A percentile compares a stretch with the other conserved stretches of the same genome.
These are phyloP conservation scores for Ensete ventricosum DNA, from an alignment of 176 grass and related monocot species.

Conservation along the genomic window DNA sequence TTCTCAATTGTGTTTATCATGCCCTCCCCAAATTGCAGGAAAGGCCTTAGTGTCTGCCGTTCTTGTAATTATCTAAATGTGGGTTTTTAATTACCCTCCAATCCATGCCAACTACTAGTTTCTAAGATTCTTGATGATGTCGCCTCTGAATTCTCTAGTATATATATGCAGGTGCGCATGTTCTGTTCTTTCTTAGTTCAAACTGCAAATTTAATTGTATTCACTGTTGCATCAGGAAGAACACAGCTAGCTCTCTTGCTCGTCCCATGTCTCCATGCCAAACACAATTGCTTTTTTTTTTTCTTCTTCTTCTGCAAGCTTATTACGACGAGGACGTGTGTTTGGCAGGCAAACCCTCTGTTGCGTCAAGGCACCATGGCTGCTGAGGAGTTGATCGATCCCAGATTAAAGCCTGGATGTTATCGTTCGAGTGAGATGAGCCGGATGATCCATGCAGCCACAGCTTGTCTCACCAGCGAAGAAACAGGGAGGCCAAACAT, in stretches of 20 bases:
- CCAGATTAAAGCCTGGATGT: constrained; percentile 24
- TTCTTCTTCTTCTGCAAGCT: too few relatives aligned
- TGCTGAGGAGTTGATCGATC: constrained; percentile 32
- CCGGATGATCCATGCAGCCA: constrained; percentile 27
- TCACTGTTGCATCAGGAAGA: too few relatives aligned
- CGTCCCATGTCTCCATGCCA: too few relatives aligned
- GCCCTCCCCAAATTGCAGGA: neutral
- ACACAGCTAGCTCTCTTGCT: too few relatives aligned
- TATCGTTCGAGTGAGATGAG: constrained; percentile 24
- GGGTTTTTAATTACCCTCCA: neutral
- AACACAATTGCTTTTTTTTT: too few relatives aligned
- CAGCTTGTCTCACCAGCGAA: constrained; percentile 29
- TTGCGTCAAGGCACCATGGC: constrained; percentile 30
- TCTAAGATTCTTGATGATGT: neutral
- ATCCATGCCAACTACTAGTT: neutral
- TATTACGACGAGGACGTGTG: neutral
- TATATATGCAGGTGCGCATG: too few relatives aligned
- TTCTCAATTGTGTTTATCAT: neutral
- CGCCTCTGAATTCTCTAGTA: neutral
- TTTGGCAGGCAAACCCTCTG: constrained; percentile 41
- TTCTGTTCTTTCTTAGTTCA: too few relatives aligned
- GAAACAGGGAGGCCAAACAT: constrained; percentile 35
- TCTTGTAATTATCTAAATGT: neutral
- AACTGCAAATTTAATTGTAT: too few relatives aligned
- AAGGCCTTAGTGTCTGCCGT: neutral